phyloP scores from a whole-genome alignment of 148 eudicot genomes.

The Rheum nobile region DNA sequence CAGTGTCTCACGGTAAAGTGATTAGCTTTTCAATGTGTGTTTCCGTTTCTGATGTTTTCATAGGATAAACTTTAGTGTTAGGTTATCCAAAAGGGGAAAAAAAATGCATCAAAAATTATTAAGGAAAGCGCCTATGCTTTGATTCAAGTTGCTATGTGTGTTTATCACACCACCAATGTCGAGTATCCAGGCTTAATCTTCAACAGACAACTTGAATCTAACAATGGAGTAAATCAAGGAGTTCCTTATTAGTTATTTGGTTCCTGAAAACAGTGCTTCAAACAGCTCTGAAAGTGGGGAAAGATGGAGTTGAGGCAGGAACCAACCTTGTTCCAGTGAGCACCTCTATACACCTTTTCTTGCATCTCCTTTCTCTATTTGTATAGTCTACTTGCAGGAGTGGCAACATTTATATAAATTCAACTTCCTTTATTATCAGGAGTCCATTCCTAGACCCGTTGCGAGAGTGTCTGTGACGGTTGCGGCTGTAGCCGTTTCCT shows the following conservation, averaged over 20 bases:
- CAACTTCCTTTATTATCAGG: constrained; percentile 25
- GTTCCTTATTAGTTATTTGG: constrained; percentile 7
- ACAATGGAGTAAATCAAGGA: not conserved
- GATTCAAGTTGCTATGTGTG: no score
- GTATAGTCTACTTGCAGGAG: not conserved
- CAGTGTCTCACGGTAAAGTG: not conserved
- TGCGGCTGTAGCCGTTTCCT: constrained; percentile 36
- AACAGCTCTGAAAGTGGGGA: constrained; percentile 66
- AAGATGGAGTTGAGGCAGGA: constrained; percentile 93
- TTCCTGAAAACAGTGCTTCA: constrained; percentile 38
- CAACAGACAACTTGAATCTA: no score
- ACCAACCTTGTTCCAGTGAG: constrained; percentile 86
- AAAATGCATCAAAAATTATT: not conserved
- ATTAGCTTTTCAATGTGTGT: not conserved
- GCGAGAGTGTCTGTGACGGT: constrained; percentile 63
- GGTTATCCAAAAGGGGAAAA: not conserved
- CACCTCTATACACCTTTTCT: constrained; percentile 6
- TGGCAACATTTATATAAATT: not conserved
- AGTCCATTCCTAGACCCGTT: constrained; percentile 69
- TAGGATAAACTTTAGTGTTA: not conserved
- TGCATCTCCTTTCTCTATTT: not conserved
- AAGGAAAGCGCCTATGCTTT: not conserved
- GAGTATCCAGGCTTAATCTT: not conserved
- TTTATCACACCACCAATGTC: not conserved
- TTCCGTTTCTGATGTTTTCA: not conserved